phyloP scores from a whole-genome alignment of 345 rosid genomes.

The Pseudoturritis turrita region DNA sequence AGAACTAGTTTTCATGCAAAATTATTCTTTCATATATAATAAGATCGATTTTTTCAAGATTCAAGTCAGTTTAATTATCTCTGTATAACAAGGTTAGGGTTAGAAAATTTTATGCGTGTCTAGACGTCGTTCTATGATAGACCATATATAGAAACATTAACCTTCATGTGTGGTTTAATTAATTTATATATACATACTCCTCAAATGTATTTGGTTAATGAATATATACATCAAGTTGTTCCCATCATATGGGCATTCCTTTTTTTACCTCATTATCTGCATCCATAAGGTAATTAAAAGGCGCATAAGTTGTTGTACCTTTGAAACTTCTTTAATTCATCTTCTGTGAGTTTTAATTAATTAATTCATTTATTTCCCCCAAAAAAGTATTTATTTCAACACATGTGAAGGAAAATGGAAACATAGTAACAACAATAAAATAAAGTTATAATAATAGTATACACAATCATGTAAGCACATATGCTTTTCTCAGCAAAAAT shows the following conservation, averaged over 20 bases:
- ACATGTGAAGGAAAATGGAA: conserved; percentile 6
- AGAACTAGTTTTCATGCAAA: background rate
- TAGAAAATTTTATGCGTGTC: background rate
- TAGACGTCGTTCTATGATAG: background rate
- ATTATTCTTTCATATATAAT: background rate
- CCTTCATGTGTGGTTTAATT: background rate
- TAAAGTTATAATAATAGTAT: background rate
- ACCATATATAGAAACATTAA: background rate
- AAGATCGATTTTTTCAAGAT: background rate
- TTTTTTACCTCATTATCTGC: conserved; percentile 23
- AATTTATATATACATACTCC: background rate
- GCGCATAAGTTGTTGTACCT: conserved; percentile 15
- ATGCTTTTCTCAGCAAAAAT: background rate
- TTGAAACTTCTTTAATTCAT: background rate
- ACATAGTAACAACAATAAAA: background rate
- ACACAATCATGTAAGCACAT: background rate
- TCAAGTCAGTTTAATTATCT: too few relatives aligned
- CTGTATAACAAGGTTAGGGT: background rate
- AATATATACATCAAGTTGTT: conserved; percentile 9
- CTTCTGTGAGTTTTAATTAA: background rate
- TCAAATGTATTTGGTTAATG: background rate
- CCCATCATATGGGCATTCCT: conserved; percentile 17
- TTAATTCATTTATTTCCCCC: background rate
- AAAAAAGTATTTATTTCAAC: background rate
- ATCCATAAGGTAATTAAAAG: background rate